Conservation (phyloP, 176 grass and related monocot genomes). For the Oryza australiensis region DNA sequence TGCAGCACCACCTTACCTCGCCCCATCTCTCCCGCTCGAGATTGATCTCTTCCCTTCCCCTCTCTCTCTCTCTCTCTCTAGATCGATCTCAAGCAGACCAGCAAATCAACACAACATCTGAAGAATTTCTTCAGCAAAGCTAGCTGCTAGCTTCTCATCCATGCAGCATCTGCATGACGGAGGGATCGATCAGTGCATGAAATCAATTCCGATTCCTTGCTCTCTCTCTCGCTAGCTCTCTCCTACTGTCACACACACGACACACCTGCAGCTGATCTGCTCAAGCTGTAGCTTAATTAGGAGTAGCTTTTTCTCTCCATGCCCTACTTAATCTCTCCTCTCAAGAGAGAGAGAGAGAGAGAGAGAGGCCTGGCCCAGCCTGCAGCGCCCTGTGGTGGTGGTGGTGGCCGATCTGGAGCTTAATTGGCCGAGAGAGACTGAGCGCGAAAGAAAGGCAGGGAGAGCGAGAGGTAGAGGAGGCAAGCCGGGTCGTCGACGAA, state of each 20-base stretch:
- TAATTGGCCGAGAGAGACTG: background rate
- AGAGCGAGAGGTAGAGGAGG: background rate
- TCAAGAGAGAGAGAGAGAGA: background rate
- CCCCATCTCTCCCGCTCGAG: slow-evolving; percentile 42
- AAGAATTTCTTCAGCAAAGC: slow-evolving; percentile 17
- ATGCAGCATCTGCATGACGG: background rate
- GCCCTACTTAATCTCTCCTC: background rate
- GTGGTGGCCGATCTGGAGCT: slow-evolving; percentile 36
- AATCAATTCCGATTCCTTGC: background rate
- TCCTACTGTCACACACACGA: background rate
- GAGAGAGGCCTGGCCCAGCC: too few species aligned
- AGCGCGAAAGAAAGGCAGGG: background rate
- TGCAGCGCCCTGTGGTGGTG: slow-evolving; percentile 2
- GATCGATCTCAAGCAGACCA: background rate
- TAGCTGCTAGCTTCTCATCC: background rate
- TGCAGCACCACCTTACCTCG: slow-evolving; percentile 80
- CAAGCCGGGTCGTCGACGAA: background rate
- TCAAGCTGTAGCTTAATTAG: background rate
- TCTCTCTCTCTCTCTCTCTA: background rate
- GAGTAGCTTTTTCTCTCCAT: background rate
- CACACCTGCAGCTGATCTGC: background rate
- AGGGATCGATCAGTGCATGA: background rate
- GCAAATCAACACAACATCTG: background rate
- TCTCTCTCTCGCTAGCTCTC: background rate
- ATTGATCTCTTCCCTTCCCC: background rate